These are phyloP conservation scores for Ensete ventricosum DNA, from an alignment of 176 grass and related monocot genomes.

Conservation along the genomic window DNA sequence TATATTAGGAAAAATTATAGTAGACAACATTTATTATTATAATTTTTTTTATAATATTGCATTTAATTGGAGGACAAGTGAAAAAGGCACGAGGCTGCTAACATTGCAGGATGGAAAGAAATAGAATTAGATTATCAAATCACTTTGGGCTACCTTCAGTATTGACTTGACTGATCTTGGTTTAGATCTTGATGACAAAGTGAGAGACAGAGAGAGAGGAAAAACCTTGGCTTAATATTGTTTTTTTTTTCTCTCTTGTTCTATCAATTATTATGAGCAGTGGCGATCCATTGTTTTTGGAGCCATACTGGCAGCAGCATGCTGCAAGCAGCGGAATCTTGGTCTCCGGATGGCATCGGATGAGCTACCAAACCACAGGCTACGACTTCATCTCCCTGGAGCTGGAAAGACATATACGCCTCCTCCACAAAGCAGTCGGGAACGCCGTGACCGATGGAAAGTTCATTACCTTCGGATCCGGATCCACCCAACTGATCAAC, in stretches of 20 bases:
- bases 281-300: constrained; percentile 66
- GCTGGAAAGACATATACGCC: constrained; percentile 47
- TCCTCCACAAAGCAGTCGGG: constrained; percentile 41
- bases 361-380: constrained; percentile 41
- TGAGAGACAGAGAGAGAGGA: too few relatives aligned
- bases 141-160: too few relatives aligned
- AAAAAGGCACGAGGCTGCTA: too few relatives aligned
- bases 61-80: too few relatives aligned
- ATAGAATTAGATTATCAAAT: too few relatives aligned
- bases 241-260: not conserved
- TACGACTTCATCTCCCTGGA: constrained; percentile 36
- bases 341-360: constrained; percentile 60
- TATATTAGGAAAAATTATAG: too few relatives aligned
- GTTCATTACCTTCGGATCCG: constrained; percentile 36
- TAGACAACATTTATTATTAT: too few relatives aligned
- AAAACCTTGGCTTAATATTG: too few relatives aligned
- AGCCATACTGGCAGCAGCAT: constrained; percentile 73
- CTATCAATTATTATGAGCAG: constrained; percentile 13
- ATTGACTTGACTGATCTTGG: too few relatives aligned
- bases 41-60: too few relatives aligned
- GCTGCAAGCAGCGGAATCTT: constrained; percentile 48
- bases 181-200: too few relatives aligned
- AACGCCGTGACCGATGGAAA: constrained; percentile 51
- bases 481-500: constrained; percentile 51
- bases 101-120: too few relatives aligned